A percentile compares a stretch with the other conserved stretches of the same genome.
Evolutionary conservation across 1,139 yeast genomes (phyloP).

Genomic region (Hyphopichia buzzinii): DNA sequence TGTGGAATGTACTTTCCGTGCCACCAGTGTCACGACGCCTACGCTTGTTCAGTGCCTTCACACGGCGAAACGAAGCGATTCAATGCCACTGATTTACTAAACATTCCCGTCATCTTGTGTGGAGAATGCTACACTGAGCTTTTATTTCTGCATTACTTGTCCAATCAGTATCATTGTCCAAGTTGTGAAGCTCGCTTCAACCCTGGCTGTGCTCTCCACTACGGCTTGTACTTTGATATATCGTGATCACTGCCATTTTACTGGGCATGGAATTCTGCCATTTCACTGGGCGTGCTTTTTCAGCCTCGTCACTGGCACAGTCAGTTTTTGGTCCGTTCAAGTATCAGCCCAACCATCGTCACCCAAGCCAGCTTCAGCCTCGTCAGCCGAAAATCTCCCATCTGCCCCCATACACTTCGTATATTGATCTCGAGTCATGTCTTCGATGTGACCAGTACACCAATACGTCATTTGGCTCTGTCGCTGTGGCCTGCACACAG

Average conservation of each 20-base stretch:
- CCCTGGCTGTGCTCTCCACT: slow-evolving; percentile 39
- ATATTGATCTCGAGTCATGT: no score
- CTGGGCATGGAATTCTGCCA: no score
- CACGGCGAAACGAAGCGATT: slow-evolving; percentile 14
- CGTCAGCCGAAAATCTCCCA: no score
- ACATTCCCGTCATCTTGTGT: slow-evolving; percentile 30
- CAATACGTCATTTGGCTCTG: no score
- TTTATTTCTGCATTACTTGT: slow-evolving; percentile 26
- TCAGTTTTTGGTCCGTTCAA: no score
- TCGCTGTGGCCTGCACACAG: neutral
- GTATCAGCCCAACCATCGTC: no score
- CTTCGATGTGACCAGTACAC: no score
- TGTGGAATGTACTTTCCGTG: slow-evolving; percentile 40
- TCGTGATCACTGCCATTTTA: no score
- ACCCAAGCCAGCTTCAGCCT: no score
- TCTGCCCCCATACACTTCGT: no score
- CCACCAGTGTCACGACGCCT: slow-evolving; percentile 35
- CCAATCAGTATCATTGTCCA: slow-evolving; percentile 16
- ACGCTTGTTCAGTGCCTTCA: slow-evolving; percentile 14
- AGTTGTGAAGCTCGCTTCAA: slow-evolving; percentile 32
- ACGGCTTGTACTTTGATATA: slow-evolving; percentile 37
- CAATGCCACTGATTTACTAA: slow-evolving; percentile 11
- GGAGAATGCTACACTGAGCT: slow-evolving; percentile 34
- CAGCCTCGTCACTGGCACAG: no score
- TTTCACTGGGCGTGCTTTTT: no score